Evolutionary conservation across 2,329 filamentous ascomycete species (phyloP).

Genomic region (Neofusicoccum kwambonambiense): DNA sequence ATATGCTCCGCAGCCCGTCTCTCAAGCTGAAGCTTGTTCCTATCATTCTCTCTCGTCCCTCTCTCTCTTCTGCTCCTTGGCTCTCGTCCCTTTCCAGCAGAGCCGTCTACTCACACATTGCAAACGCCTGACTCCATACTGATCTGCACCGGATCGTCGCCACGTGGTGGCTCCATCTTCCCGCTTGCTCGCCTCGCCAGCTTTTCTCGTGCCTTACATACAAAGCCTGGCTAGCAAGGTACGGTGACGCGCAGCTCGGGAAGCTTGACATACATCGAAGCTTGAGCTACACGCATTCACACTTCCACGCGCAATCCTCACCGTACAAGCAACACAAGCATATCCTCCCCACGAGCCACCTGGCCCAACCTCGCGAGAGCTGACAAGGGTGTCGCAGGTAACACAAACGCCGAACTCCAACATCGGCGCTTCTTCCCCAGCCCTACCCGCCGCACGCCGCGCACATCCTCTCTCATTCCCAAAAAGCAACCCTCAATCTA

Average conservation of each 20-base stretch:
- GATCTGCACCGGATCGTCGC: conserved; percentile 4
- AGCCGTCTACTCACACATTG: no score
- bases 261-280: background rate
- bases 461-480: background rate
- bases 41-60: background rate
- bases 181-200: background rate
- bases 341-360: background rate
- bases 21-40: background rate
- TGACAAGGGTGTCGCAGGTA: background rate
- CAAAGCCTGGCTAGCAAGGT: background rate
- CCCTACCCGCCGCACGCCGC: background rate
- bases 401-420: background rate
- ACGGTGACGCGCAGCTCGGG: background rate
- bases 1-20: background rate
- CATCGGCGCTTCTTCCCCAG: background rate
- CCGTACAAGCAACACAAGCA: background rate
- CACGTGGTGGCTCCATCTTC: no score
- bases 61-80: background rate
- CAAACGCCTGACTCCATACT: background rate
- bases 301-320: no score
- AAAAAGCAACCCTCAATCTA: background rate
- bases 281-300: background rate
- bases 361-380: background rate
- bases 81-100: background rate
- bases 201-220: no score